phyloP scores from a whole-genome alignment of 108 stramenopile species.

The Craspedostauros australis region DNA sequence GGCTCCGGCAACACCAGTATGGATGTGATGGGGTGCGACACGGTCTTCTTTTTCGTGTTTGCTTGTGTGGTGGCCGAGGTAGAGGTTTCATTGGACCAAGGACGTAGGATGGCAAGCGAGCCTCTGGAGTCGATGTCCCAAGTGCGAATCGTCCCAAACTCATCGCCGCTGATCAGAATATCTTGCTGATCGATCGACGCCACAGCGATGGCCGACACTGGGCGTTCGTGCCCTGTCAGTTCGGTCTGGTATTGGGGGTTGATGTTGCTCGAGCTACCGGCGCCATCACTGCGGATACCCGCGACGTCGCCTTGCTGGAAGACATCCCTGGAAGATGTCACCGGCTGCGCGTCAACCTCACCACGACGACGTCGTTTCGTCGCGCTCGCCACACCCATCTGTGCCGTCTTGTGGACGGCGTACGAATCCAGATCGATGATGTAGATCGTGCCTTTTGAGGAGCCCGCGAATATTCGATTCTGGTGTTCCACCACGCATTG shows the following conservation, averaged over 20 bases:
- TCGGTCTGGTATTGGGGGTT: slow-evolving; percentile 39
- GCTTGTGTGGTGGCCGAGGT: slow-evolving; percentile 1
- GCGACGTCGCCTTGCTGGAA: no score
- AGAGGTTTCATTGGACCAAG: slow-evolving; percentile 47
- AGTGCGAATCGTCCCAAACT: slow-evolving; percentile 65
- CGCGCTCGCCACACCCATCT: no score
- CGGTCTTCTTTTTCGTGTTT: slow-evolving; percentile 3
- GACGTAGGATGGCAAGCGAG: slow-evolving; percentile 54
- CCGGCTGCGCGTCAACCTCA: no score
- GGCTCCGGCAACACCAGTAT: slow-evolving; percentile 39
- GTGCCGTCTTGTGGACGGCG: slow-evolving; percentile 46
- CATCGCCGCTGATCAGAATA: slow-evolving; percentile 60
- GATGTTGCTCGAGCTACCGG: not conserved
- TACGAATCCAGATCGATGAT: slow-evolving; percentile 60
- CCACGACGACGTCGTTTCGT: no score
- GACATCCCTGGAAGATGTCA: no score
- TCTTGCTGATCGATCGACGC: slow-evolving; percentile 32
- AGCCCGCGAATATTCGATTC: slow-evolving; percentile 52
- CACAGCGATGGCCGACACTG: slow-evolving; percentile 54
- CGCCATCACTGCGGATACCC: no score
- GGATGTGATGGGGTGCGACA: slow-evolving; percentile 47
- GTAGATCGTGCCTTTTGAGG: slow-evolving; percentile 60
- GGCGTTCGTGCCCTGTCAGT: slow-evolving; percentile 60
- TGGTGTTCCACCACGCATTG: slow-evolving; percentile 30
- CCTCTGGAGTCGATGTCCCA: slow-evolving; percentile 72